Evolutionary conservation across 306 rosid genomes (phyloP).

Genomic region (Casuarina equisetifolia): DNA sequence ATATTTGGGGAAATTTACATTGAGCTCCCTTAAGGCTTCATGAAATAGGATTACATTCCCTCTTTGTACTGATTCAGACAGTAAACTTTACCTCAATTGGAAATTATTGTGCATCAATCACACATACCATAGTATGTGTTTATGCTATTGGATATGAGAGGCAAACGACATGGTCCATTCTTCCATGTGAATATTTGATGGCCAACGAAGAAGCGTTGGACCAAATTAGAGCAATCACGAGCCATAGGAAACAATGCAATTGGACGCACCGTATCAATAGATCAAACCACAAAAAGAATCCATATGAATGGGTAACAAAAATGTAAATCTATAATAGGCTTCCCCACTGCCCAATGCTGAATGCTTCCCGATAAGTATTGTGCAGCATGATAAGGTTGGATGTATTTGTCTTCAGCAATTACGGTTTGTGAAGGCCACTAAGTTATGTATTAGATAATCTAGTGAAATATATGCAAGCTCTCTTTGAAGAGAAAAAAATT

Average conservation of each 20-base stretch:
- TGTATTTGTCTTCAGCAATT: neutral
- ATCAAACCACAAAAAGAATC: neutral
- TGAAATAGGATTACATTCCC: neutral
- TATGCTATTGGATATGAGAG: neutral
- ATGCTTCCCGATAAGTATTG: neutral
- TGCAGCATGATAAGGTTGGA: neutral
- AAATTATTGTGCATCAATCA: neutral
- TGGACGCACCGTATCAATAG: neutral
- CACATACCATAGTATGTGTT: neutral
- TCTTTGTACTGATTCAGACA: neutral
- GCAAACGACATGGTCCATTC: neutral
- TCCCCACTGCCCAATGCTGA: neutral
- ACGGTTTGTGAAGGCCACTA: neutral
- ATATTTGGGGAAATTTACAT: neutral
- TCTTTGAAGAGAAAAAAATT: neutral
- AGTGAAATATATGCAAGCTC: neutral
- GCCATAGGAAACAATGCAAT: neutral
- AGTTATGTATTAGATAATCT: neutral
- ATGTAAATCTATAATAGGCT: neutral
- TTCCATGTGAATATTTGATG: neutral
- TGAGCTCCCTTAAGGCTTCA: neutral
- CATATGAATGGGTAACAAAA: neutral
- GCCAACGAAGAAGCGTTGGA: neutral
- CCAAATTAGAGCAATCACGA: neutral
- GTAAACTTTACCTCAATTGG: neutral